These are phyloP conservation scores for Lactifluus subvellereus DNA, from an alignment of 768 basidiomycete species.

Conservation along the genomic window DNA sequence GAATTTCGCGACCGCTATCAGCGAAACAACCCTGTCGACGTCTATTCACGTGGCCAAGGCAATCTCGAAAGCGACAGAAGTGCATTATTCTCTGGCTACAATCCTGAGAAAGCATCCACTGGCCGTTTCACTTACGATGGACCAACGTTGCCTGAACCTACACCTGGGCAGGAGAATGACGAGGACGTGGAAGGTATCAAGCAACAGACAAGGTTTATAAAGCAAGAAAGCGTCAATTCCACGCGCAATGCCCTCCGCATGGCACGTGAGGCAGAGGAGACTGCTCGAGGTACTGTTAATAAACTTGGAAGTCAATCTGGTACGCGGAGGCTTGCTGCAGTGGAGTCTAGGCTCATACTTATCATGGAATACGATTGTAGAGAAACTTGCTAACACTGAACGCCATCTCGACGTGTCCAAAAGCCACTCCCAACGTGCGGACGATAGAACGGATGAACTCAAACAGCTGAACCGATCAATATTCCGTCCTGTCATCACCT, in stretches of 20 bases:
- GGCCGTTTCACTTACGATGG: constrained; percentile 57
- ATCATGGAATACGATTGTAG: constrained; percentile 34
- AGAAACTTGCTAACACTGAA: constrained; percentile 89
- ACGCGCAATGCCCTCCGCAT: constrained; percentile 89
- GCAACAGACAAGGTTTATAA: constrained; percentile 78
- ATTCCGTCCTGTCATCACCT: constrained; percentile 86
- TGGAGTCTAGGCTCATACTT: not conserved
- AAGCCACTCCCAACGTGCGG: constrained; percentile 80
- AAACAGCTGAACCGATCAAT: constrained; percentile 93
- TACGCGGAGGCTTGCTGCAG: constrained; percentile 33
- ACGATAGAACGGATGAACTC: constrained; percentile 89
- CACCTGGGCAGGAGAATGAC: constrained; percentile 68
- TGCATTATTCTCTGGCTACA: constrained; percentile 72
- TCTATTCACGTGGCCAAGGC: constrained; percentile 57
- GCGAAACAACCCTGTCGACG: constrained; percentile 49
- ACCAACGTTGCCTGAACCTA: constrained; percentile 41
- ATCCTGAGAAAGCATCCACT: constrained; percentile 51
- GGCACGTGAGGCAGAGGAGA: constrained; percentile 96
- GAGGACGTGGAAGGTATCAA: constrained; percentile 95
- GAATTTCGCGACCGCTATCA: constrained; percentile 40
- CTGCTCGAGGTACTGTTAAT: constrained; percentile 74
- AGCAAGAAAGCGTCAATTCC: constrained; percentile 87
- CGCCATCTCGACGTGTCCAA: constrained; percentile 91
- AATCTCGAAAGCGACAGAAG: constrained; percentile 61
- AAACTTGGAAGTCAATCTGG: constrained; percentile 93